phyloP scores from a whole-genome alignment of 768 basidiomycete genomes.

The Mycena galopus region DNA sequence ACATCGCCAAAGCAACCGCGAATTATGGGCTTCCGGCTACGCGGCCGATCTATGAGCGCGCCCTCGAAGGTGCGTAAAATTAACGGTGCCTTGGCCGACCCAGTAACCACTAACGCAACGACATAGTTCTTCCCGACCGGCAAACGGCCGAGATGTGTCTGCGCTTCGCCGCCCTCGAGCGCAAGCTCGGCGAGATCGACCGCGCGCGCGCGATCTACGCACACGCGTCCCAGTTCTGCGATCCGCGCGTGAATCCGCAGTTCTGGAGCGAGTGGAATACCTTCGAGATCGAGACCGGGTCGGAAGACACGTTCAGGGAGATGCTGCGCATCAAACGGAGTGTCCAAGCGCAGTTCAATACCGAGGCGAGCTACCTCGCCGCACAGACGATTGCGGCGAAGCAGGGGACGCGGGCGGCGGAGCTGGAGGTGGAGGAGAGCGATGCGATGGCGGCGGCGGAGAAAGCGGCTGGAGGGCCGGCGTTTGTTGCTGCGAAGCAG shows the following conservation, averaged over 20 bases:
- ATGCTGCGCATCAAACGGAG: slow-evolving; percentile 97
- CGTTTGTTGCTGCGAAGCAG: slow-evolving; percentile 84
- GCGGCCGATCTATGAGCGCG: slow-evolving; percentile 95
- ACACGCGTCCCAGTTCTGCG: slow-evolving; percentile 98
- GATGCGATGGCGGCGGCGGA: slow-evolving; percentile 94
- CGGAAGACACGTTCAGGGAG: slow-evolving; percentile 97
- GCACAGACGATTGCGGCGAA: slow-evolving; percentile 87
- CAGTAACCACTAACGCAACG: not conserved
- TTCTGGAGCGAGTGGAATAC: slow-evolving; percentile 98
- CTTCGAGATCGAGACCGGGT: slow-evolving; percentile 98
- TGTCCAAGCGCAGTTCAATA: slow-evolving; percentile 99
- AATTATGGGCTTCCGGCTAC: slow-evolving; percentile 98
- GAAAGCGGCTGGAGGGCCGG: slow-evolving; percentile 69
- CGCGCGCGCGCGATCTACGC: slow-evolving; percentile 96
- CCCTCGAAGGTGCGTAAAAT: slow-evolving; percentile 73
- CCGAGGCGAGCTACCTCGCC: slow-evolving; percentile 92
- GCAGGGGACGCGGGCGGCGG: slow-evolving; percentile 64
- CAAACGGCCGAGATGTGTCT: slow-evolving; percentile 99
- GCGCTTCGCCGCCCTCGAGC: slow-evolving; percentile 94
- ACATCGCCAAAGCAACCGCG: slow-evolving; percentile 96
- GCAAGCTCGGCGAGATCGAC: slow-evolving; percentile 99
- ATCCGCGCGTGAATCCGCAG: slow-evolving; percentile 89
- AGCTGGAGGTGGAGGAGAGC: slow-evolving; percentile 57
- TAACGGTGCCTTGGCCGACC: not conserved
- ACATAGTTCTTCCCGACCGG: slow-evolving; percentile 82